Conservation (phyloP, 345 rosid genomes). For the Gossypium longicalyx region DNA sequence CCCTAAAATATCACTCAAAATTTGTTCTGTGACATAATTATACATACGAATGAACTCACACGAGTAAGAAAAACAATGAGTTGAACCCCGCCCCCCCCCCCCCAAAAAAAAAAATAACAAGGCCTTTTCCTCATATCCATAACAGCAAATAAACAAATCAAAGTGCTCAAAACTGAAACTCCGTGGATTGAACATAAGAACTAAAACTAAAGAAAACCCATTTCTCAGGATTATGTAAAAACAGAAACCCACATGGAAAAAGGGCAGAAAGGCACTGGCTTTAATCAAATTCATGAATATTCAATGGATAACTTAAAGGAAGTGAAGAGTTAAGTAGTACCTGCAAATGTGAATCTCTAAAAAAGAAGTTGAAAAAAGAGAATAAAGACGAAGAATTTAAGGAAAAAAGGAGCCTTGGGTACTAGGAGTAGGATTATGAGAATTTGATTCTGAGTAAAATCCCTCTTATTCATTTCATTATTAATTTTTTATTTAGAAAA, state of each 20-base stretch:
- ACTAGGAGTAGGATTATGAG: not conserved
- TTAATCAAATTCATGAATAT: not conserved
- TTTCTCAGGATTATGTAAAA: not conserved
- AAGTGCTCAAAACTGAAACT: not conserved
- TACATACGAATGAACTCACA: not conserved
- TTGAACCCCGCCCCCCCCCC: not conserved
- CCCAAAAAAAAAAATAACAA: not conserved
- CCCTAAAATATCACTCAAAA: not conserved
- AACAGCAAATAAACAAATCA: not conserved
- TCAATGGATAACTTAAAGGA: not conserved
- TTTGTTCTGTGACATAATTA: not conserved
- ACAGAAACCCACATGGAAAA: not conserved
- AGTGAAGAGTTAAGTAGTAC: not conserved
- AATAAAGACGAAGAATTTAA: not conserved
- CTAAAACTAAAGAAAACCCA: constrained; percentile 1
- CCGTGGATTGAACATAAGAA: not conserved
- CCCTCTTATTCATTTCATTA: not conserved
- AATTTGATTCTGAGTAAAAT: constrained; percentile 8
- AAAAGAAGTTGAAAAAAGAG: not conserved
- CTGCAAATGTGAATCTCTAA: constrained; percentile 1
- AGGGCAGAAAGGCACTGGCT: not conserved
- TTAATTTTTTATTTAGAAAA: not conserved
- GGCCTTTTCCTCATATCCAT: not conserved
- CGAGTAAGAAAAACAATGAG: not conserved
- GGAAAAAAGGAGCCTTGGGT: not conserved